These are phyloP conservation scores for Polygonum aviculare DNA, from an alignment of 148 eudicot genomes.

Conservation along the genomic window DNA sequence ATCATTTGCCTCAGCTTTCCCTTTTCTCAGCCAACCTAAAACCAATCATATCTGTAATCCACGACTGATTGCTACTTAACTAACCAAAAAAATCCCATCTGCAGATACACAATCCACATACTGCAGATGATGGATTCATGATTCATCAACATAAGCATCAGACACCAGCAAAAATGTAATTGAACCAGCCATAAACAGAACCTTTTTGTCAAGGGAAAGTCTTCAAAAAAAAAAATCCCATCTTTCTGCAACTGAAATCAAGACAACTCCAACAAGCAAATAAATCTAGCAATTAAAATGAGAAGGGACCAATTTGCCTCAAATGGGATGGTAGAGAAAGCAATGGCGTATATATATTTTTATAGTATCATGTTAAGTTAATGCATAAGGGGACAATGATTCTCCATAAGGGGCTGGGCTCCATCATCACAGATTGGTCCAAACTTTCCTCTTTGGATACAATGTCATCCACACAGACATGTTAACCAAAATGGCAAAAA, in stretches of 20 bases:
- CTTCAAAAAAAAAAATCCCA: neutral
- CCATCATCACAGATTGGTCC: neutral
- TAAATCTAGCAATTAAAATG: neutral
- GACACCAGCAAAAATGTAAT: neutral
- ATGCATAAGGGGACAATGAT: slow-evolving; percentile 2
- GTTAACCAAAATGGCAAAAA: slow-evolving; percentile 5
- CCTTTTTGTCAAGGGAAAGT: neutral
- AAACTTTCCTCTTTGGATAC: slow-evolving; percentile 3
- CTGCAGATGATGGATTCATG: neutral
- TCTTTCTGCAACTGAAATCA: neutral
- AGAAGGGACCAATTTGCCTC: slow-evolving; percentile 1
- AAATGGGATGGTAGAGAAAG: slow-evolving; percentile 1
- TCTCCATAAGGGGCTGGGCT: neutral
- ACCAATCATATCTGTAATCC: neutral
- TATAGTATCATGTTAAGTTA: neutral
- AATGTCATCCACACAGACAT: neutral
- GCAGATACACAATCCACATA: neutral
- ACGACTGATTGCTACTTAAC: neutral
- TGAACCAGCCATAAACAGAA: neutral
- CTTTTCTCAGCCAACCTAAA: neutral
- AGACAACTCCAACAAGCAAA: neutral
- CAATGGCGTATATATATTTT: neutral
- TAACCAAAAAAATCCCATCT: neutral
- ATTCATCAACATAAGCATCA: neutral
- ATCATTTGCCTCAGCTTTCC: neutral